Conservation (phyloP, 139 green algal species). For the Ulvella scutata region DNA sequence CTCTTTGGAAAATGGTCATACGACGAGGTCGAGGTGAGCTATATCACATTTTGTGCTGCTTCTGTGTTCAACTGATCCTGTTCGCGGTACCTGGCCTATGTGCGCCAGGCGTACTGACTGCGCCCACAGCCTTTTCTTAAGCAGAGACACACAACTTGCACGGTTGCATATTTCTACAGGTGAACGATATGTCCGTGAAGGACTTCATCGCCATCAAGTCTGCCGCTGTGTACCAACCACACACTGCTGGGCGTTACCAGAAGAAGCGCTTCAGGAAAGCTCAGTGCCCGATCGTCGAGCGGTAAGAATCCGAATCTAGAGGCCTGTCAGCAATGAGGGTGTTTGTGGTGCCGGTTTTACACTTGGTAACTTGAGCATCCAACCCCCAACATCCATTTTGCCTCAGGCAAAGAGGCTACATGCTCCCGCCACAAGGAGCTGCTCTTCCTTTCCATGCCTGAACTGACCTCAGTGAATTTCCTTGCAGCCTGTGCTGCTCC, state of each 20-base stretch:
- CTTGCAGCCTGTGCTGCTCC: conserved; percentile 66
- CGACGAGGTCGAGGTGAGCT: conserved; percentile 82
- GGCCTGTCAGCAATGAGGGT: neutral
- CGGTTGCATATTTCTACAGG: conserved; percentile 26
- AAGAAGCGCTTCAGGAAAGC: conserved; percentile 98
- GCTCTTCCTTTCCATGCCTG: too few species aligned
- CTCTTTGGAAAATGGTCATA: conserved; percentile 97
- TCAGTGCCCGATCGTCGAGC: conserved; percentile 97
- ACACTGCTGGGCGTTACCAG: conserved; percentile 96
- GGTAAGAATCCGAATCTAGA: conserved; percentile 25
- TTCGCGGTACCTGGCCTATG: too few species aligned
- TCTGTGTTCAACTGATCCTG: neutral
- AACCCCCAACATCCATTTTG: too few species aligned
- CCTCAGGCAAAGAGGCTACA: too few species aligned
- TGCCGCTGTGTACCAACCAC: conserved; percentile 81
- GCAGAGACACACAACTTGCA: neutral
- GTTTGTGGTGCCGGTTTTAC: neutral
- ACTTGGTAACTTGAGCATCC: neutral
- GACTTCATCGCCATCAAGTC: conserved; percentile 98
- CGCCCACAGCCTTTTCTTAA: neutral
- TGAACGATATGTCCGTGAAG: conserved; percentile 95
- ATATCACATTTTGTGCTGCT: neutral
- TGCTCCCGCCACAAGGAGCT: too few species aligned
- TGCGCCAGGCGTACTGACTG: too few species aligned
- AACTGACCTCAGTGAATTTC: too few species aligned